Evolutionary conservation across 495 filamentous ascomycete species (phyloP).

Genomic region (Penicillium pulvis): DNA sequence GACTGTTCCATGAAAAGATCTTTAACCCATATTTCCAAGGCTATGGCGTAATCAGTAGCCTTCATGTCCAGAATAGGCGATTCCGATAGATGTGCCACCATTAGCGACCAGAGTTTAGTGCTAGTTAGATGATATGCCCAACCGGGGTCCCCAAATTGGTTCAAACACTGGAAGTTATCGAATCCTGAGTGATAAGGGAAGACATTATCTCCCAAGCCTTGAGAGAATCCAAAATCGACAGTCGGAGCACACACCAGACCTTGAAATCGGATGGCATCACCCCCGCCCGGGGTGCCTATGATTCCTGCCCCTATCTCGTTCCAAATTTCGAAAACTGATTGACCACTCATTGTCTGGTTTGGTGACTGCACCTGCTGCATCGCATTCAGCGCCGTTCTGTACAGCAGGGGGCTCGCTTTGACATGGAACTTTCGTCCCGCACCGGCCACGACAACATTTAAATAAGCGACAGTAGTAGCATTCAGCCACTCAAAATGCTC

Average conservation of each 20-base stretch:
- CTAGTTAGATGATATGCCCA: conserved; percentile 56
- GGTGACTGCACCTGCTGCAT: not conserved
- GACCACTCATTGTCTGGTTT: conserved; percentile 52
- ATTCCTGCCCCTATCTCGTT: conserved; percentile 23
- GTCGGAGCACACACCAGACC: conserved; percentile 56
- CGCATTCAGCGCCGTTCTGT: conserved; percentile 50
- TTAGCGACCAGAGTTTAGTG: conserved; percentile 45
- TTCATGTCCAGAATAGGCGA: not conserved
- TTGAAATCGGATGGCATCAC: conserved; percentile 62
- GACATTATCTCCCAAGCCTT: conserved; percentile 35
- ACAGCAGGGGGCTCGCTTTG: conserved; percentile 62
- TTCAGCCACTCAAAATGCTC: conserved; percentile 76
- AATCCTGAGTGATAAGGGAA: conserved; percentile 68
- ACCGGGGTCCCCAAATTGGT: conserved; percentile 54
- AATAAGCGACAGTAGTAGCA: conserved; percentile 59
- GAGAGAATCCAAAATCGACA: conserved; percentile 51
- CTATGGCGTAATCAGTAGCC: conserved; percentile 3
- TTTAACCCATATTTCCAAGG: not conserved
- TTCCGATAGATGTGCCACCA: conserved; percentile 20
- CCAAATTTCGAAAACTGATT: conserved; percentile 60
- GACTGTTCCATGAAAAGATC: not conserved
- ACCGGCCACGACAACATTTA: conserved; percentile 59
- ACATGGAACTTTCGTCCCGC: conserved; percentile 36
- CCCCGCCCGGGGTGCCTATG: conserved; percentile 56
- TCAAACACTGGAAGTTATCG: conserved; percentile 63